Percentiles rank a stretch among this genome's conserved stretches.
Evolutionary conservation across 2,329 filamentous ascomycete genomes (phyloP).

Genomic region (Hirsutella thompsonii): DNA sequence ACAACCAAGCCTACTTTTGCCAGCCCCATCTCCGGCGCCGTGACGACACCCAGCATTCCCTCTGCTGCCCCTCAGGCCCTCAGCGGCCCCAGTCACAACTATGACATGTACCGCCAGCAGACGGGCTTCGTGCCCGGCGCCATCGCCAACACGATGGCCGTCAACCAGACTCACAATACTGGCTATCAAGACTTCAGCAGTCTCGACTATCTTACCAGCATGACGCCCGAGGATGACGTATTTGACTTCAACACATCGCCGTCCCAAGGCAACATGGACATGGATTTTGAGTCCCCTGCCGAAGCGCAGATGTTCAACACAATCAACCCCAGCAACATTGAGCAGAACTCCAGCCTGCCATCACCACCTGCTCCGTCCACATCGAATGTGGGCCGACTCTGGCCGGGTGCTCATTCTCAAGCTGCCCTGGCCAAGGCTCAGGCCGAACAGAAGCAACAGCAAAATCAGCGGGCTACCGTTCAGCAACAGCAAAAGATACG

Average conservation of each 20-base stretch:
- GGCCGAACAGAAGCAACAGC: slow-evolving; percentile 53
- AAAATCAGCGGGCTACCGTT: no score
- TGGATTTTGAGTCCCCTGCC: slow-evolving; percentile 34
- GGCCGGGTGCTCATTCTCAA: slow-evolving; percentile 88
- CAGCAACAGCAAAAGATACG: slow-evolving; percentile 33
- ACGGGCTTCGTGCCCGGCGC: slow-evolving; percentile 83
- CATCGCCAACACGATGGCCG: slow-evolving; percentile 63
- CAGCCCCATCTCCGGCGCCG: slow-evolving; percentile 36
- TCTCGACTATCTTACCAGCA: slow-evolving; percentile 39
- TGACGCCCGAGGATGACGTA: slow-evolving; percentile 48
- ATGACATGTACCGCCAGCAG: slow-evolving; percentile 90
- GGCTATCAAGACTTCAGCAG: slow-evolving; percentile 37
- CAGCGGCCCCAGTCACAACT: slow-evolving; percentile 81
- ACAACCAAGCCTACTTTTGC: slow-evolving; percentile 41
- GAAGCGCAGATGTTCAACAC: slow-evolving; percentile 51
- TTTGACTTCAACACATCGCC: slow-evolving; percentile 63
- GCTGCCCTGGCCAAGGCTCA: slow-evolving; percentile 66
- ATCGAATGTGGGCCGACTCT: slow-evolving; percentile 58
- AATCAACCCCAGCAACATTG: slow-evolving; percentile 63
- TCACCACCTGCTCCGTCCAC: slow-evolving; percentile 28
- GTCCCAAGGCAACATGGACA: slow-evolving; percentile 49
- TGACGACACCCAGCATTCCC: slow-evolving; percentile 41
- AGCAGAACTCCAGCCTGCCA: slow-evolving; percentile 38
- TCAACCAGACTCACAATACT: slow-evolving; percentile 50
- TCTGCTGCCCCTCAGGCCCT: slow-evolving; percentile 47